Base-by-base conservation (phyloP, 2,329 filamentous ascomycete species). In the Colletotrichum tabaci region DNA sequence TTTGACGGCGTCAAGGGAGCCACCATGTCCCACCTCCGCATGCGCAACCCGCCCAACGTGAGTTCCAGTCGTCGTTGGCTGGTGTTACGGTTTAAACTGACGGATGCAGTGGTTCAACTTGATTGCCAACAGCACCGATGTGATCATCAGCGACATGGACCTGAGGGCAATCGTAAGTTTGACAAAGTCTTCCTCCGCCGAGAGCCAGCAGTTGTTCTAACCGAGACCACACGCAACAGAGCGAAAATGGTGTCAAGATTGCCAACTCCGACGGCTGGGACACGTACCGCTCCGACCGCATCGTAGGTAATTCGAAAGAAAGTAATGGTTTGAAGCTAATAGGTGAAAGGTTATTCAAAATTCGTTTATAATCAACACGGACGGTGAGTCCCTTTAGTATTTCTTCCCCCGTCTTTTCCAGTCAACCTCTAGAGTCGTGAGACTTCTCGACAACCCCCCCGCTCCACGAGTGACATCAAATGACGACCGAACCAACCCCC, bases 121-220 rank as follows among this genome's bases (percentile, higher is more conserved):
- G 15, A 86, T 93, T 18, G 89, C 89, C 42, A 92, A 93, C 76
- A 91, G 89, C 35, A 88, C 85, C 3, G 86, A 92, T 76, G 85
- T 93, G 1, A 80, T 93, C 0, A 89, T 92, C 69, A 88, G 89
- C 67, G 86, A 91, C 47, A 88, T 93, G 76, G 83, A 89, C 70
- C 89, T 93, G 73, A 57, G 65, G 40, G 68, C 68, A 8, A 7
- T 58, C 16, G 64, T 71, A 16, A 15, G 68, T 16, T 82, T 80
- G 5, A 90, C 88, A 0, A 83, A 53, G 47, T 2, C 7, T 9
- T 12, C 23, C 23, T 26, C 3, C 26, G 4, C 26, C 4, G 2
- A 21, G 4, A 7, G 5, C 6, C 9, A 47, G 5, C 4, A 21
- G 9, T 44, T 15, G 4, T 6, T 1, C 44, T 71, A 2, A 71